Conservation (phyloP, 2,329 filamentous ascomycete genomes). For the Gnomoniopsis smithogilvyi region DNA sequence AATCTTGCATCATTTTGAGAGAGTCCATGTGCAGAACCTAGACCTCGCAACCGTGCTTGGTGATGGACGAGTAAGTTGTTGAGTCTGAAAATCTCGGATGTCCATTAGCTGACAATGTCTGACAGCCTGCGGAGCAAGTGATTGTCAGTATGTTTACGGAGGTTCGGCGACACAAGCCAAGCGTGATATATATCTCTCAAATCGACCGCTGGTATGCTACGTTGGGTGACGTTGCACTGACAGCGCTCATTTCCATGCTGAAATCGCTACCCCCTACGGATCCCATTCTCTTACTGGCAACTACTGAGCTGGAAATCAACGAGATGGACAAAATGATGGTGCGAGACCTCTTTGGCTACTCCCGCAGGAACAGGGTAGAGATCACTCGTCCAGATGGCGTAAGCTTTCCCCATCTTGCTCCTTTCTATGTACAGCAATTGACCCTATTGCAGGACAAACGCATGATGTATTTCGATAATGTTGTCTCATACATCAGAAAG, state of each 20-base stretch:
- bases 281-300: conserved; percentile 82
- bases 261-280: conserved; percentile 85
- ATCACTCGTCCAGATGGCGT: conserved; percentile 66
- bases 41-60: conserved; percentile 84
- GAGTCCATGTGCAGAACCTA: conserved; percentile 90
- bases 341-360: conserved; percentile 80
- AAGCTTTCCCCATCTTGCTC: conserved; percentile 28
- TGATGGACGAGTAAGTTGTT: conserved; percentile 67
- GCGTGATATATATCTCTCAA: conserved; percentile 90
- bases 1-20: conserved; percentile 86
- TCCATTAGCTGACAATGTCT: conserved; percentile 24
- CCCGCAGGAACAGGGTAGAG: conserved; percentile 70
- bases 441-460: conserved; percentile 50
- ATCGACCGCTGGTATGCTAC: conserved; percentile 81
- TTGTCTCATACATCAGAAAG: conserved; percentile 75
- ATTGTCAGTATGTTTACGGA: conserved; percentile 90
- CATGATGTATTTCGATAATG: conserved; percentile 73
- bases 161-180: conserved; percentile 90
- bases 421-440: neutral
- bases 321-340: conserved; percentile 63
- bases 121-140: conserved; percentile 73
- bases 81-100: neutral
- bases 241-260: conserved; percentile 80
- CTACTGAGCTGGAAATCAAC: conserved; percentile 67
- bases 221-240: conserved; percentile 62